phyloP scores from a whole-genome alignment of 345 rosid genomes.

The Durio zibethinus region DNA sequence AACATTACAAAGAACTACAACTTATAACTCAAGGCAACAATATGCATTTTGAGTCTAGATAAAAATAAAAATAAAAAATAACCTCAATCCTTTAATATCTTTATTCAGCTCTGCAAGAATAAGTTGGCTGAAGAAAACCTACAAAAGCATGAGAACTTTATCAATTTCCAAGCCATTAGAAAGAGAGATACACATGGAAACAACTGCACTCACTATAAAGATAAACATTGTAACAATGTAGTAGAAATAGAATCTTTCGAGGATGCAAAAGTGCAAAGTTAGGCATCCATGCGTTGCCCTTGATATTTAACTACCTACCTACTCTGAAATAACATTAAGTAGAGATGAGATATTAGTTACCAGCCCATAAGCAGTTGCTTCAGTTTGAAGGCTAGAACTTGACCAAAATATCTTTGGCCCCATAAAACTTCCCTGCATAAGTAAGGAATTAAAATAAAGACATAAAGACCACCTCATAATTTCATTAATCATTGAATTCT shows the following conservation, averaged over 20 bases:
- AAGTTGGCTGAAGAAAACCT: slow-evolving; percentile 97
- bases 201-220: not conserved
- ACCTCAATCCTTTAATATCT: slow-evolving; percentile 96
- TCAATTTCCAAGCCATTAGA: no score
- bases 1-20: not conserved
- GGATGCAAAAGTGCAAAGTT: not conserved
- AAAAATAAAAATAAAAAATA: slow-evolving; percentile 4
- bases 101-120: slow-evolving; percentile 92
- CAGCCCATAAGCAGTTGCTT: no score
- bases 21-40: not conserved
- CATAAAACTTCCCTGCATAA: slow-evolving; percentile 99
- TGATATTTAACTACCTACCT: not conserved
- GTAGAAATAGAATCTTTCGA: not conserved
- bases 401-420: slow-evolving; percentile 93
- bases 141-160: no score
- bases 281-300: not conserved
- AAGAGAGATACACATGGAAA: not conserved
- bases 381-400: no score
- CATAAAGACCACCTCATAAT: no score
- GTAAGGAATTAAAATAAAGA: slow-evolving; percentile 46
- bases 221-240: not conserved
- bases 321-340: slow-evolving; percentile 14
- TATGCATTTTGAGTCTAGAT: not conserved
- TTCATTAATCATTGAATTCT: no score
- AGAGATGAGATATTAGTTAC: slow-evolving; percentile 22